Evolutionary conservation across 1,284 basidiomycete genomes (phyloP).

Genomic region (Wallemia ichthyophaga): DNA sequence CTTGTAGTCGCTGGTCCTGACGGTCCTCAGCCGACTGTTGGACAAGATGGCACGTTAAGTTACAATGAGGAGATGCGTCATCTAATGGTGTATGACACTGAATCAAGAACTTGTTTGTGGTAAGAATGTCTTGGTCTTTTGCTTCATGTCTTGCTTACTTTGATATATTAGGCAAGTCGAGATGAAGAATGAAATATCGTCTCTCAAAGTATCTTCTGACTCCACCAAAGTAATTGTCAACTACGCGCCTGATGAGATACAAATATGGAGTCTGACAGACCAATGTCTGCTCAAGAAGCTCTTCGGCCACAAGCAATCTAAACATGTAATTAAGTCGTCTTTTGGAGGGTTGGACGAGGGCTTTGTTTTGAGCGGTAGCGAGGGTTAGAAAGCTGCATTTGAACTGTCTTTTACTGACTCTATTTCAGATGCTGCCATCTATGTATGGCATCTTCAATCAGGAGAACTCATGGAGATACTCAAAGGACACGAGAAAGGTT

Average conservation of each 20-base stretch:
- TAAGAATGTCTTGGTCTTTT: not conserved
- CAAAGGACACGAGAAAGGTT: constrained; percentile 49
- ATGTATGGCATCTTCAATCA: constrained; percentile 78
- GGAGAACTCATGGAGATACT: constrained; percentile 53
- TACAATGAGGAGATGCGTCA: not conserved
- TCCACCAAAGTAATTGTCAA: not conserved
- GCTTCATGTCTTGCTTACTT: not conserved
- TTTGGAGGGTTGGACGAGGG: constrained; percentile 76
- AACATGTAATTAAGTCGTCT: constrained; percentile 62
- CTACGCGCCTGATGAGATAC: constrained; percentile 38
- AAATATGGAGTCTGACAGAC: constrained; percentile 46
- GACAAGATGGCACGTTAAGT: not conserved
- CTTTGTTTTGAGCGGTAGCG: constrained; percentile 76
- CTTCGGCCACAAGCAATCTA: constrained; percentile 45
- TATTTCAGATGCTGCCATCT: constrained; percentile 49
- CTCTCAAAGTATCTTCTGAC: not conserved
- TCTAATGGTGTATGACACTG: not conserved
- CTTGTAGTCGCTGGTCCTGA: not conserved
- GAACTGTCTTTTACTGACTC: constrained; percentile 2
- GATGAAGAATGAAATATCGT: not conserved
- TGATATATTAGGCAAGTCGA: not conserved
- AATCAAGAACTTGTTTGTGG: not conserved
- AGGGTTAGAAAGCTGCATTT: constrained; percentile 29
- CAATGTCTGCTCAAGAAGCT: constrained; percentile 40
- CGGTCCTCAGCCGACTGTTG: not conserved